Percentiles rank a stretch among this genome's conserved stretches.
These are phyloP conservation scores for Eleusine coracana DNA, from an alignment of 176 grass and related monocot genomes.

Conservation along the genomic window DNA sequence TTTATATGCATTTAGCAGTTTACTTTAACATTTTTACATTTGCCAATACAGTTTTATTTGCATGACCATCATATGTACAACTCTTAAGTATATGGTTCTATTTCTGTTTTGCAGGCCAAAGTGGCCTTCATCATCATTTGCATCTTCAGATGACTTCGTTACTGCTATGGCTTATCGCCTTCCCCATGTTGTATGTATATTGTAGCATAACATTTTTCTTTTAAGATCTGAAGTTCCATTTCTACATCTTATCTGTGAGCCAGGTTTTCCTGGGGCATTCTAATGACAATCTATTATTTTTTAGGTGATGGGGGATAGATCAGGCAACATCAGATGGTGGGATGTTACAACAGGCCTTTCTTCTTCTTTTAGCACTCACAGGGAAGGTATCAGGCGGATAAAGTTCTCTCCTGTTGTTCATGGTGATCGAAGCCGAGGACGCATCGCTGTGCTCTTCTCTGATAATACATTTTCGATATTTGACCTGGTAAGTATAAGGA, in stretches of 20 bases:
- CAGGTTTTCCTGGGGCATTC: slow-evolving; percentile 33
- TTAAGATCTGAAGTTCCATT: slow-evolving; percentile 1
- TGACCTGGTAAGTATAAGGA: slow-evolving; percentile 81
- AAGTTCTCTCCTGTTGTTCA: slow-evolving; percentile 95
- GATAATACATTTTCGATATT: slow-evolving; percentile 99
- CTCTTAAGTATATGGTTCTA: slow-evolving; percentile 15
- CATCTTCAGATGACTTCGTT: slow-evolving; percentile 91
- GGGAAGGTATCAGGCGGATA: slow-evolving; percentile 96
- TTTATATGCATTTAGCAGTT: slow-evolving; percentile 26
- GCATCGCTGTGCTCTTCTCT: slow-evolving; percentile 92
- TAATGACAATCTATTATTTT: slow-evolving; percentile 44
- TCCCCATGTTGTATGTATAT: slow-evolving; percentile 89
- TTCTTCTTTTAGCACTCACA: slow-evolving; percentile 98
- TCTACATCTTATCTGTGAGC: slow-evolving; percentile 16
- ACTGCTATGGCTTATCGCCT: slow-evolving; percentile 99
- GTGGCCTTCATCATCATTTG: slow-evolving; percentile 98
- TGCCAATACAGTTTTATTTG: slow-evolving; percentile 17
- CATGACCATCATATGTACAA: slow-evolving; percentile 20
- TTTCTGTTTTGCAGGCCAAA: slow-evolving; percentile 84
- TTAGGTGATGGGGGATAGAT: slow-evolving; percentile 98
- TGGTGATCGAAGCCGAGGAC: slow-evolving; percentile 86
- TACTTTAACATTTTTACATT: slow-evolving; percentile 34
- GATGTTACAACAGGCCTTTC: slow-evolving; percentile 95
- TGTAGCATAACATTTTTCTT: slow-evolving; percentile 17
- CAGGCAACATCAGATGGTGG: slow-evolving; percentile 99